Conservation (phyloP, 257 asterid species). For the Echites panduratus region DNA sequence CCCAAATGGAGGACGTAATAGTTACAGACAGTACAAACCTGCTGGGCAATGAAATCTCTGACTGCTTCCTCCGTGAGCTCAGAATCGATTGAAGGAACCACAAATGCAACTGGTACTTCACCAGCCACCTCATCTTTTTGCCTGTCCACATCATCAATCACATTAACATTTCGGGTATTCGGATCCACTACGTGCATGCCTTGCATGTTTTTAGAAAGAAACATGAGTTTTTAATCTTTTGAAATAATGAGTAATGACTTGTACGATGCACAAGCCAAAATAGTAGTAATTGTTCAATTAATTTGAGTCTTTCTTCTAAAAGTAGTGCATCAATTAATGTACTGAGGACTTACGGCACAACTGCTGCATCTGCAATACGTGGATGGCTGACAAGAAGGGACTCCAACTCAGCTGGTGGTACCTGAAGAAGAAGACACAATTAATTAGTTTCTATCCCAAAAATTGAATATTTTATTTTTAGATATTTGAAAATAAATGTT, state of each 20-base stretch:
- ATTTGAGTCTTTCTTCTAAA: no score
- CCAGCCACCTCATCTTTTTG: conserved; percentile 79
- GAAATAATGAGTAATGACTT: no score
- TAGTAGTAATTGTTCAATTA: no score
- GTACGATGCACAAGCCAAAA: no score
- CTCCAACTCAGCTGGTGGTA: conserved; percentile 93
- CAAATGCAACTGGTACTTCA: conserved; percentile 91
- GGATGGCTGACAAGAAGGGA: conserved; percentile 71
- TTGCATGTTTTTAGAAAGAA: no score
- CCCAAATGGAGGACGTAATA: not conserved
- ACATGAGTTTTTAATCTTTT: no score
- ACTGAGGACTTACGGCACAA: conserved; percentile 82
- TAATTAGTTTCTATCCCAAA: no score
- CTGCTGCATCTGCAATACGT: conserved; percentile 76
- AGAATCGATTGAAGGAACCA: conserved; percentile 46
- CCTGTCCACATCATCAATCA: conserved; percentile 27
- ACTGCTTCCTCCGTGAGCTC: conserved; percentile 70
- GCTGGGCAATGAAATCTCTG: conserved; percentile 70
- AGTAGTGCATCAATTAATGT: no score
- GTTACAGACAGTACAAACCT: no score
- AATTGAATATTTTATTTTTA: no score
- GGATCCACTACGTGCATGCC: no score
- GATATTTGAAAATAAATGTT: no score
- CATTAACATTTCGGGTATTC: not conserved
- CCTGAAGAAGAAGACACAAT: conserved; percentile 28